phyloP scores from a whole-genome alignment of 768 basidiomycete genomes.

The Tricholoma bakamatsutake region DNA sequence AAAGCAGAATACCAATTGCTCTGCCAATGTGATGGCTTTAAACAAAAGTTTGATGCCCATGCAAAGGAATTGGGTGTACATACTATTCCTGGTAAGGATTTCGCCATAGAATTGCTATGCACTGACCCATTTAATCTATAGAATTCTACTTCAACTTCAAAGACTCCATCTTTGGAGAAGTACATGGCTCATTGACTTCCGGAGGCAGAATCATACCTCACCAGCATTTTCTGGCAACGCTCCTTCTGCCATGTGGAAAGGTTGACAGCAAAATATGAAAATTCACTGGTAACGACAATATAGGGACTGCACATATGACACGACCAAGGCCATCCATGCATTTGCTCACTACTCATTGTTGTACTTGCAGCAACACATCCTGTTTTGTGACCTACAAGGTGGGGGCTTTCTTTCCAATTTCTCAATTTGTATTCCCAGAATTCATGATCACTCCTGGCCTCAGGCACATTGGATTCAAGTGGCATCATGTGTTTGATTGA shows the following conservation, averaged over 20 bases:
- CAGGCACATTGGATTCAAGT: slow-evolving; percentile 8
- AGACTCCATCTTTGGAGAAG: slow-evolving; percentile 8
- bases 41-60: slow-evolving; percentile 11
- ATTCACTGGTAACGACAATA: too few relatives aligned
- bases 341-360: too few relatives aligned
- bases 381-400: too few relatives aligned
- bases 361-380: too few relatives aligned
- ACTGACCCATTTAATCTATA: slow-evolving; percentile 3
- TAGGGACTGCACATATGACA: too few relatives aligned
- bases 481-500: slow-evolving; percentile 20
- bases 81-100: slow-evolving; percentile 4
- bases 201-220: slow-evolving; percentile 9
- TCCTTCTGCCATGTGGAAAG: slow-evolving; percentile 19
- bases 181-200: not conserved
- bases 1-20: slow-evolving; percentile 15
- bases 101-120: not conserved
- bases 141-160: too few relatives aligned
- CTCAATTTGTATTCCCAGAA: too few relatives aligned
- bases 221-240: slow-evolving; percentile 21
- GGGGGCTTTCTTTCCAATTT: not conserved
- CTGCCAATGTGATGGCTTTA: slow-evolving; percentile 12
- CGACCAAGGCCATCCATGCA: too few relatives aligned
- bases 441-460: too few relatives aligned
- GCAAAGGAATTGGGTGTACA: not conserved
- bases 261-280: too few relatives aligned